Conservation (phyloP, 352 stramenopile species). For the Peronospora destructor region DNA sequence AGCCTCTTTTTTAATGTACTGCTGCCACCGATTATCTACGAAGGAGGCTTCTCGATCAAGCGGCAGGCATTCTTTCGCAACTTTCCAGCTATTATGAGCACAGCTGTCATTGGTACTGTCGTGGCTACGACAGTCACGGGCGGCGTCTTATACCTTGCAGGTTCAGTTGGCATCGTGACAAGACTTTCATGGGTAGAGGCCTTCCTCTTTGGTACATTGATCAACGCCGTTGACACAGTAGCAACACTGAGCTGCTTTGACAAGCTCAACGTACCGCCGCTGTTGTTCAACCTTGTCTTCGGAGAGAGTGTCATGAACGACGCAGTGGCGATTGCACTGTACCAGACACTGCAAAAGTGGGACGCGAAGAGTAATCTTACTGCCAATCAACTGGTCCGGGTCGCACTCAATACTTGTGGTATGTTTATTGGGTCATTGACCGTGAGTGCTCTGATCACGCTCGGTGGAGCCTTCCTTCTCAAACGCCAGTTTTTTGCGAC, state of each 20-base stretch:
- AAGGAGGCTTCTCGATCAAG: constrained; percentile 83
- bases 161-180: constrained; percentile 53
- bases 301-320: constrained; percentile 94
- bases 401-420: constrained; percentile 55
- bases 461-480: constrained; percentile 66
- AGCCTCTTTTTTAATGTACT: constrained; percentile 85
- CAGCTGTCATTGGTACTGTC: constrained; percentile 67
- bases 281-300: constrained; percentile 94
- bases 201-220: constrained; percentile 89
- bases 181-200: constrained; percentile 86
- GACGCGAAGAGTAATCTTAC: constrained; percentile 63
- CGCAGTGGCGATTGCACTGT: constrained; percentile 90
- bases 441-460: constrained; percentile 61
- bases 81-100: constrained; percentile 83
- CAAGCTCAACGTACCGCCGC: constrained; percentile 75
- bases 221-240: constrained; percentile 91
- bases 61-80: constrained; percentile 79
- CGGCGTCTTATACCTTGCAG: constrained; percentile 59
- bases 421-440: constrained; percentile 80
- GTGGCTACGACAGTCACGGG: constrained; percentile 75
- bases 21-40: constrained; percentile 83
- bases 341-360: constrained; percentile 89
- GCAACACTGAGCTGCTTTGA: constrained; percentile 90
- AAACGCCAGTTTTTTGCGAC: constrained; percentile 67
- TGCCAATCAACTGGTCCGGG: constrained; percentile 49